These are phyloP conservation scores for Scheffersomyces coipomensis DNA, from an alignment of 805 yeast species.

Conservation along the genomic window DNA sequence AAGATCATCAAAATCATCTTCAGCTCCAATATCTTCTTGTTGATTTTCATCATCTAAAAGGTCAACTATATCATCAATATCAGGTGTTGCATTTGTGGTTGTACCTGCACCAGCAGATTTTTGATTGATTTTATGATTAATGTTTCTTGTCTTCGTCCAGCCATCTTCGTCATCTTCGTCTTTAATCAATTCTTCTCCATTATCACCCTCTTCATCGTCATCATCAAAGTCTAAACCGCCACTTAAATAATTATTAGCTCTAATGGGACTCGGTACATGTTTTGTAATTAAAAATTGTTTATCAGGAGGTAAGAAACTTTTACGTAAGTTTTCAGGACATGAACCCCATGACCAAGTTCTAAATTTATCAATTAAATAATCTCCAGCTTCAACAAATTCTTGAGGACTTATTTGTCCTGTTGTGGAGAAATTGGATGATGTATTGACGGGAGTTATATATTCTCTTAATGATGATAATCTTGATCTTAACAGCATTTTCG, in stretches of 20 bases:
- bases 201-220: slow-evolving; percentile 36
- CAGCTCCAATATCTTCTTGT: slow-evolving; percentile 26
- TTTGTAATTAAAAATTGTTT: slow-evolving; percentile 86
- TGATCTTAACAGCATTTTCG: slow-evolving; percentile 47
- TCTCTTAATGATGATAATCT: slow-evolving; percentile 83
- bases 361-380: slow-evolving; percentile 83
- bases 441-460: slow-evolving; percentile 86
- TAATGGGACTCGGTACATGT: slow-evolving; percentile 81
- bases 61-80: slow-evolving; percentile 45
- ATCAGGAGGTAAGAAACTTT: slow-evolving; percentile 77
- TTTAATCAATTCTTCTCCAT: slow-evolving; percentile 45
- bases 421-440: slow-evolving; percentile 76
- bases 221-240: slow-evolving; percentile 33
- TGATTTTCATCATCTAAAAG: slow-evolving; percentile 45
- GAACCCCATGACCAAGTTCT: slow-evolving; percentile 94
- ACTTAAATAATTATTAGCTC: slow-evolving; percentile 60
- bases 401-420: slow-evolving; percentile 96
- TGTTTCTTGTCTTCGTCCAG: slow-evolving; percentile 45
- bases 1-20: slow-evolving; percentile 30
- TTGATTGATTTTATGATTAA: slow-evolving; percentile 8
- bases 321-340: slow-evolving; percentile 33
- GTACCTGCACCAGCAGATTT: slow-evolving; percentile 12
- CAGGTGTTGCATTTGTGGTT: slow-evolving; percentile 30
- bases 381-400: slow-evolving; percentile 93
- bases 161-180: slow-evolving; percentile 49